phyloP scores from a whole-genome alignment of 2,329 filamentous ascomycete species.

The Sordariomycetes sp. region DNA sequence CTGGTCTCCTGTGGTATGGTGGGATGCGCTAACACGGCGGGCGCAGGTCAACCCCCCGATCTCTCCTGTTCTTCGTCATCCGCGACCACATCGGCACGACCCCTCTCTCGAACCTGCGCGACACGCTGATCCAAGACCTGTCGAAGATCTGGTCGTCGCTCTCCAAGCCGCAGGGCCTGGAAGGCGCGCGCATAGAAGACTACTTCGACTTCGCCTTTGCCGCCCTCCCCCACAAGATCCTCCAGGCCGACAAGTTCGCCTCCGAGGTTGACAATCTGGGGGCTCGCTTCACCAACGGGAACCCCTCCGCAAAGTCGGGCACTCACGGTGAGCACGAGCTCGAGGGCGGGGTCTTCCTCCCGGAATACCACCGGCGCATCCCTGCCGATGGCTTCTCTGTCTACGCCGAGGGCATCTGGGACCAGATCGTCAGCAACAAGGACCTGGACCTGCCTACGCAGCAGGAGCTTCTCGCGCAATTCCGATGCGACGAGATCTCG shows the following conservation, averaged over 20 bases:
- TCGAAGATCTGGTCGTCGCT: constrained; percentile 87
- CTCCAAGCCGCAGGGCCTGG: constrained; percentile 81
- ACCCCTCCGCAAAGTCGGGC: constrained; percentile 53
- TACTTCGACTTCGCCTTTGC: constrained; percentile 99
- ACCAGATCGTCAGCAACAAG: constrained; percentile 98
- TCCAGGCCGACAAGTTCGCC: constrained; percentile 86
- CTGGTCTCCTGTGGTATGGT: not conserved
- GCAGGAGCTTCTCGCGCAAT: constrained; percentile 92
- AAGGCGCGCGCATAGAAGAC: constrained; percentile 82
- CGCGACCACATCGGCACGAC: constrained; percentile 92
- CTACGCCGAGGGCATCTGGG: constrained; percentile 92
- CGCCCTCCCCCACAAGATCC: constrained; percentile 89
- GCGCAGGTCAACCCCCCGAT: constrained; percentile 69
- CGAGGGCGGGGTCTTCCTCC: constrained; percentile 73
- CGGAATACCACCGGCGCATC: constrained; percentile 91
- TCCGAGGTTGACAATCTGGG: constrained; percentile 71
- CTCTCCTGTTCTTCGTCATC: constrained; percentile 96
- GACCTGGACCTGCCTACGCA: constrained; percentile 94
- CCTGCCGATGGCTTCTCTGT: constrained; percentile 93
- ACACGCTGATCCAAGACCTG: constrained; percentile 83
- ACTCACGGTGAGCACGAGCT: constrained; percentile 59
- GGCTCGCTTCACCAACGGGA: constrained; percentile 71
- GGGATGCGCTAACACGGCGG: not conserved
- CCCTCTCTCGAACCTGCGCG: constrained; percentile 78
- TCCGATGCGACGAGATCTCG: constrained; percentile 93